Conservation (phyloP, 1,139 yeast species). For the Debaryomycetaceae sp. region DNA sequence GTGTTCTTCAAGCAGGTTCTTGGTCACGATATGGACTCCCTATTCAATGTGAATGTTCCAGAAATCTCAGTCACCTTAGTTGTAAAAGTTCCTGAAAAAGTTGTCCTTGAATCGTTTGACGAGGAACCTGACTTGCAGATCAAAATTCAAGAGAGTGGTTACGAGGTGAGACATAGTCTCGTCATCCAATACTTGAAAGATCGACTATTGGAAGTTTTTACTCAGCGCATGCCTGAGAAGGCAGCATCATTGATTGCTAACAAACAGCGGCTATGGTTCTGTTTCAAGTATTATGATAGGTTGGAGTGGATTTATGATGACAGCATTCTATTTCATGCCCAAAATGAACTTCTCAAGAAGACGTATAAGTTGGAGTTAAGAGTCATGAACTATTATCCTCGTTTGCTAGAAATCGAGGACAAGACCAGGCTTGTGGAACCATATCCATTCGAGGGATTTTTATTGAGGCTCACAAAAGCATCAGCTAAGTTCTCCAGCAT, state of each 20-base stretch:
- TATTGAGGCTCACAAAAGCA: constrained; percentile 53
- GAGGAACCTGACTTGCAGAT: constrained; percentile 9
- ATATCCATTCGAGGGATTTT: constrained; percentile 70
- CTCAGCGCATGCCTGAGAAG: constrained; percentile 7
- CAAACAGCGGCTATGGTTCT: constrained; percentile 40
- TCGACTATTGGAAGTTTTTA: constrained; percentile 15
- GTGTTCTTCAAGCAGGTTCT: constrained; percentile 49
- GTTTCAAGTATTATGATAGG: constrained; percentile 68
- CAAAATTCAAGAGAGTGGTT: constrained; percentile 24
- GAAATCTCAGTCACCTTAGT: constrained; percentile 43
- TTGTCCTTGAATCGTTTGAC: constrained; percentile 1
- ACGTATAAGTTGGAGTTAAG: constrained; percentile 53
- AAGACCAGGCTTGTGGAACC: constrained; percentile 46
- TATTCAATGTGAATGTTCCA: constrained; percentile 48
- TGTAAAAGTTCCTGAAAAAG: constrained; percentile 33
- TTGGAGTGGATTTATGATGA: constrained; percentile 70
- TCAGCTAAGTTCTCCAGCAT: constrained; percentile 38
- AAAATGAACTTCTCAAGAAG: constrained; percentile 23
- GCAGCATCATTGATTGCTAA: constrained; percentile 15
- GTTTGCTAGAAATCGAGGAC: constrained; percentile 4
- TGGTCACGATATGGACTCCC: constrained; percentile 23
- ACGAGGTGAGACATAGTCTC: constrained; percentile 26
- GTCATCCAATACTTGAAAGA: constrained; percentile 32
- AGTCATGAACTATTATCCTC: constrained; percentile 23
- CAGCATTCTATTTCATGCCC: constrained; percentile 39